Evolutionary conservation across 2,329 filamentous ascomycete species (phyloP), one percentile per base, ranked within the genome.

Genomic region (Stemphylium lycopersici): DNA sequence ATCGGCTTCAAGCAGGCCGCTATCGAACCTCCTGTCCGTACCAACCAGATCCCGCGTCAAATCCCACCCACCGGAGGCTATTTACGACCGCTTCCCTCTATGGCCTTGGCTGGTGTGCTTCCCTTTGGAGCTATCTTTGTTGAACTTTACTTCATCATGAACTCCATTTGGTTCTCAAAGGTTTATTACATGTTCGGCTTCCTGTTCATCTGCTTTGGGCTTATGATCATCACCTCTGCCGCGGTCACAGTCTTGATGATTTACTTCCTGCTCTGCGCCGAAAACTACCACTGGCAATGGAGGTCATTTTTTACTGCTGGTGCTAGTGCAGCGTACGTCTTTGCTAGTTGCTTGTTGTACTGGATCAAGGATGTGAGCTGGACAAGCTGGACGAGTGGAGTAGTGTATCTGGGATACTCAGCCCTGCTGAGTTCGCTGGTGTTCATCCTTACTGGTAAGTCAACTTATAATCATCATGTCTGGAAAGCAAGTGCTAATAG

Each of bases 131-230:
- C 95, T 58, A 98, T 99, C 72, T 97, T 98, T 64, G 93, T 98
- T 41, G 95, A 99, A 79, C 87, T 99, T 2, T 98, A 96, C 83
- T 98, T 98, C 78, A 97, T 99, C 80, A 96, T 99, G 91, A 96
- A 89, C 78, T 96, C 91, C 22, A 93, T 99, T 73, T 99, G 95
- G 95, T 96, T 96, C 78, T 93, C 89, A 80, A 91, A 95, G 78
- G 95, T 99, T 63, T 99, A 99, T 83, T 99, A 99, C 84, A 99
- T 99, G 95, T 99, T 99, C 69, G 95, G 95, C 18, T 99, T 99
- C 83, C 81, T 99, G 32, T 99, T 99, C 82, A 84, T 99, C 52
- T 97, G 93, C 82, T 99, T 96, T 71, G 93, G 90, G 10, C 84
- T 99, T 44, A 97, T 99, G 92, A 91, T 98, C 66, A 90, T 96